Percentiles rank a stretch among this genome's conserved stretches.
Conservation (phyloP, 164 flowering plant species). For the Platanus orientalis region DNA sequence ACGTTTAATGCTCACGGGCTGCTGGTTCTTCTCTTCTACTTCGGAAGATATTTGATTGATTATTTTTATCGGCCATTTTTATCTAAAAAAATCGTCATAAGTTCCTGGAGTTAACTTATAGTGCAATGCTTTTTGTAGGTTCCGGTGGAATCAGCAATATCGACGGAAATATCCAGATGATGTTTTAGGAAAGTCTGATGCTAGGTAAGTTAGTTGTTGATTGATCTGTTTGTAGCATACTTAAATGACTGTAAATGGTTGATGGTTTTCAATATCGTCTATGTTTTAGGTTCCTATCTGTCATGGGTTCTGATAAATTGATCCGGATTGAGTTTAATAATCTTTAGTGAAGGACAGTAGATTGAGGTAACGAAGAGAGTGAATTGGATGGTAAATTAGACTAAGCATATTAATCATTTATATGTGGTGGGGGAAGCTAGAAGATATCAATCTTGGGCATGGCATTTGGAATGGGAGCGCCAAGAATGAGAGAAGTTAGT, state of each 20-base stretch:
- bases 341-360: no score
- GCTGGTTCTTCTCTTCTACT: background rate
- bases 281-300: background rate
- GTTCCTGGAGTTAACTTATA: background rate
- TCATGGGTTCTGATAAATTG: background rate
- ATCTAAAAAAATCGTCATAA: background rate
- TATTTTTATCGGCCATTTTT: background rate
- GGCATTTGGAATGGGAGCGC: background rate
- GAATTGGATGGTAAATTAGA: background rate
- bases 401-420: background rate
- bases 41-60: no score
- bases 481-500: background rate
- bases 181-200: slow-evolving; percentile 56
- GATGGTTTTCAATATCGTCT: background rate
- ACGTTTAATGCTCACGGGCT: no score
- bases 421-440: background rate
- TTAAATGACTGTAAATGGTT: background rate
- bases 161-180: slow-evolving; percentile 75
- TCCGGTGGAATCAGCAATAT: slow-evolving; percentile 81
- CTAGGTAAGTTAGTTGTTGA: slow-evolving; percentile 38
- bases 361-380: no score
- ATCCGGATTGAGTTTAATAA: background rate
- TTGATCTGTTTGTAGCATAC: background rate
- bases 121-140: slow-evolving; percentile 34
- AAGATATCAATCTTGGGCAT: background rate